Evolutionary conservation across 352 stramenopile genomes (phyloP), one percentile per base, ranked within the genome.

Genomic region (Pythium aphanidermatum): DNA sequence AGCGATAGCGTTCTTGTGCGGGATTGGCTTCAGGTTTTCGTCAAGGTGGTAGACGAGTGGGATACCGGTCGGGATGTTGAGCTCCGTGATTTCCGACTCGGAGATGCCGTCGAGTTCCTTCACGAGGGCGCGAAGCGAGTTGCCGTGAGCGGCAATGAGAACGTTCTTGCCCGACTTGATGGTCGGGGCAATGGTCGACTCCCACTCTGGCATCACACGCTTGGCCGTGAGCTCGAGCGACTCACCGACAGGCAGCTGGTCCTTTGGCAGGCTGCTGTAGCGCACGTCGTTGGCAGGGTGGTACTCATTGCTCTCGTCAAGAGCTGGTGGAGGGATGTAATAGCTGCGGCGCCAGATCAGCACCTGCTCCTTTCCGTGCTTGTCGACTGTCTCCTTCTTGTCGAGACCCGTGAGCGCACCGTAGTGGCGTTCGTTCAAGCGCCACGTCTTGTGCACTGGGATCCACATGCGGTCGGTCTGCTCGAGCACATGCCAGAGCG

Each of bases 271-370:
- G 60, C 92, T 73, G 29, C 83, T 55, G 76, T 98, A 98, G 50
- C 86, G 86, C 21, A 92, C 61, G 51, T 98, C 93, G 42, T 92
- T 83, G 44, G 88, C 85, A 4, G 89, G 92, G 62, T 93, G 98
- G 68, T 95, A 96, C 57, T 85, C 63, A 62, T 95, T 95, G 40
- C 74, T 57, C 37, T 71, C 98, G 83, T 66, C 91, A 6, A 98
- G 77, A 35, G 79, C 60, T 25, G 97, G 97, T 17, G 97, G 97
- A 46, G 96, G 96, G 55, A 98, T 96, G 75, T 98, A 95, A 76
- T 99, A 99, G 60, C 81, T 96, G 46, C 96, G 83, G 55, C 96
- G 79, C 96, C 96, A 99, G 55, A 98, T 70, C 44, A 95, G 84
- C 40, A 98, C 95, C 43, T 96, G 68, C 24, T 97, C 90, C 32